Evolutionary conservation across 768 basidiomycete genomes (phyloP), one percentile per base, ranked within the genome.

Genomic region (Imleria badia): DNA sequence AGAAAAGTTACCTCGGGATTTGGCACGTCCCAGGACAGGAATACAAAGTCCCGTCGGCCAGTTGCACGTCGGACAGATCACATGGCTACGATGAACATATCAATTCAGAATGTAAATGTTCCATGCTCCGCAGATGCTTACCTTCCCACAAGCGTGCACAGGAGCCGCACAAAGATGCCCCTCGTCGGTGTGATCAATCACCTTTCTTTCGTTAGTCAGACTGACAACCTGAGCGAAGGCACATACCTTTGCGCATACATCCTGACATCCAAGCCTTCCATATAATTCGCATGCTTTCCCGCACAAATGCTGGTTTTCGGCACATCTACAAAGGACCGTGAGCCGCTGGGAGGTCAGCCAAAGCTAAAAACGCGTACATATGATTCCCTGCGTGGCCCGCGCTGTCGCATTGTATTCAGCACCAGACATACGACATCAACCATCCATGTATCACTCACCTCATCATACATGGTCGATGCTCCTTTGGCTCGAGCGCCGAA

Each of bases 361-460:
- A 43, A 5, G 17, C 0, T 26, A 15, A 1, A 1, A 35, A 42
- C 26, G 60, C 78, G 7, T 64, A 84, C 84, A 82, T 73, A 57
- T 85, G 84, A 10, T 69, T 72, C 14, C 81, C 82, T 19, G 75
- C 64, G 55, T 86, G 84, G 0, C 84, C 85, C 30, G 82, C 83
- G 17, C 83, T 85, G 30, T 23, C 0, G 3, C 5, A 11, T 39
- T n/a, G 5, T 29, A 20, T 17, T 52, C 14, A 49, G 45, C 14
- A 48, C 17, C 29, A 30, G 26, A 31, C 2, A n/a, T 6, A 40
- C 5, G 29, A 4, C 3, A 30, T n/a, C 10, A 20, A 4, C n/a
- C 48, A 52, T 26, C 5, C 9, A 29, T 17, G 30, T 2, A 15
- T 22, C 9, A 72, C 81, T 45, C 60, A 84, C 83, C 70, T 72